Percentiles rank a stretch among this genome's conserved stretches.
Evolutionary conservation across 2,329 filamentous ascomycete genomes (phyloP).

Genomic region (Cytospora schulzeri): DNA sequence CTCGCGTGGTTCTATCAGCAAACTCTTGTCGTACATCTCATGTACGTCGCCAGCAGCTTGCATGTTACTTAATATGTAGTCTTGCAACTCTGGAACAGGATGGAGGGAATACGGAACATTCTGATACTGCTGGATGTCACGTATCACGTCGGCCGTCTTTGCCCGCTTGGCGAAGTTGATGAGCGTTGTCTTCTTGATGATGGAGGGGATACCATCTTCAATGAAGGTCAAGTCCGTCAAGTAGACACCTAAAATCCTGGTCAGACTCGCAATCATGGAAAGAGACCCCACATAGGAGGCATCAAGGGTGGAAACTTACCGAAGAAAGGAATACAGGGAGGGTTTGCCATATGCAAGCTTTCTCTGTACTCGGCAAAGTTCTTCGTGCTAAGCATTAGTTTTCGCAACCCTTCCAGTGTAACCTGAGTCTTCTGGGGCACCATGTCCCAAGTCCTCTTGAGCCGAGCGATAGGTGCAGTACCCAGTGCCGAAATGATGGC

Average conservation of each 20-base stretch:
- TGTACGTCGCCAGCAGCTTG: conserved; percentile 93
- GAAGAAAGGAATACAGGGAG: conserved; percentile 97
- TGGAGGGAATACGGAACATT: conserved; percentile 94
- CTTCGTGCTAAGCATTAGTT: conserved; percentile 94
- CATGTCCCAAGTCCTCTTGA: conserved; percentile 92
- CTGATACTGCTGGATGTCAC: conserved; percentile 98
- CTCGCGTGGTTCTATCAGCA: conserved; percentile 91
- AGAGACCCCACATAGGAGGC: not conserved
- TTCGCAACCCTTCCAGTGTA: conserved; percentile 86
- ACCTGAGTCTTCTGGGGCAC: conserved; percentile 82
- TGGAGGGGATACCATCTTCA: conserved; percentile 93
- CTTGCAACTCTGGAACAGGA: conserved; percentile 86
- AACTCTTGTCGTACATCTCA: conserved; percentile 98
- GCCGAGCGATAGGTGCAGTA: conserved; percentile 90
- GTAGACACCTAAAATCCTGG: conserved; percentile 74
- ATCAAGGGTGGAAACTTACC: conserved; percentile 56
- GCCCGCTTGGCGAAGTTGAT: conserved; percentile 99
- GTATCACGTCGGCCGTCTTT: conserved; percentile 97
- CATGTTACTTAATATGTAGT: conserved; percentile 97
- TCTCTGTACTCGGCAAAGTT: conserved; percentile 98
- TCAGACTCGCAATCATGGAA: conserved; percentile 25
- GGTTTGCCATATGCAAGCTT: conserved; percentile 86
- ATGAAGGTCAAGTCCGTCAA: conserved; percentile 98
- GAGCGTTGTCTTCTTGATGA: conserved; percentile 93
- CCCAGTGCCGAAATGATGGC: conserved; percentile 96